A percentile compares a stretch with the other conserved stretches of the same genome.
phyloP scores from a whole-genome alignment of 2,329 filamentous ascomycete species.

The Fusarium brachygibbosum region DNA sequence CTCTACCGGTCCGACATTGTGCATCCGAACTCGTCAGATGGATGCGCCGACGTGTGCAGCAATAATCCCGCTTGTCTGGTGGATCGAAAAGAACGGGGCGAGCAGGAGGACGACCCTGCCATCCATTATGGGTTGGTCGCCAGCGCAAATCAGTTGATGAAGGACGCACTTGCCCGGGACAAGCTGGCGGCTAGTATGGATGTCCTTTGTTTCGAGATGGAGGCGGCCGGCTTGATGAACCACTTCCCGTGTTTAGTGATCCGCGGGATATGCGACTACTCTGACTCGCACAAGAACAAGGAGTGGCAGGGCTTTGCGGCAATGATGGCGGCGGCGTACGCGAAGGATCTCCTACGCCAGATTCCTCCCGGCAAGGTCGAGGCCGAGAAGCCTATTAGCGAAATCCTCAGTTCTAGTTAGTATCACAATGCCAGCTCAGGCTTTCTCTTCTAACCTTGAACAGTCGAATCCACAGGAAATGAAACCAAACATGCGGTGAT shows the following conservation, averaged over 20 bases:
- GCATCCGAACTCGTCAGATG: not conserved
- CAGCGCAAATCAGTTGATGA: slow-evolving; percentile 14
- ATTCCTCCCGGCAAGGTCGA: not conserved
- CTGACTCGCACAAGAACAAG: not conserved
- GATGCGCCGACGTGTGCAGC: not conserved
- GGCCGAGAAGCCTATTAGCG: too few relatives aligned
- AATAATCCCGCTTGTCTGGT: accelerated
- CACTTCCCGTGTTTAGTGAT: slow-evolving; percentile 21
- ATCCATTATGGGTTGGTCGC: slow-evolving; percentile 43
- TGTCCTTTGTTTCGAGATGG: not conserved
- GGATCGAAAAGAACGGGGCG: not conserved
- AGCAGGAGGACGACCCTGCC: not conserved
- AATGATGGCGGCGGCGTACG: not conserved
- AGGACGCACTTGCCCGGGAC: not conserved
- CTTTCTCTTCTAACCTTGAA: too few relatives aligned
- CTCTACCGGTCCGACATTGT: not conserved
- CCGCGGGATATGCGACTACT: not conserved
- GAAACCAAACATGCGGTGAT: too few relatives aligned
- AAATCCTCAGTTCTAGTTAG: too few relatives aligned
- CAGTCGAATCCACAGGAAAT: too few relatives aligned
- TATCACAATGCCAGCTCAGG: too few relatives aligned
- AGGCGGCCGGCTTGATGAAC: slow-evolving; percentile 44
- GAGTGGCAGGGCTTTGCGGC: not conserved
- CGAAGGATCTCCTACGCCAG: not conserved
- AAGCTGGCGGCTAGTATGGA: not conserved